Evolutionary conservation across 441 rosid species (phyloP), one percentile per base, ranked within the genome.

Genomic region (Populus hybrid): DNA sequence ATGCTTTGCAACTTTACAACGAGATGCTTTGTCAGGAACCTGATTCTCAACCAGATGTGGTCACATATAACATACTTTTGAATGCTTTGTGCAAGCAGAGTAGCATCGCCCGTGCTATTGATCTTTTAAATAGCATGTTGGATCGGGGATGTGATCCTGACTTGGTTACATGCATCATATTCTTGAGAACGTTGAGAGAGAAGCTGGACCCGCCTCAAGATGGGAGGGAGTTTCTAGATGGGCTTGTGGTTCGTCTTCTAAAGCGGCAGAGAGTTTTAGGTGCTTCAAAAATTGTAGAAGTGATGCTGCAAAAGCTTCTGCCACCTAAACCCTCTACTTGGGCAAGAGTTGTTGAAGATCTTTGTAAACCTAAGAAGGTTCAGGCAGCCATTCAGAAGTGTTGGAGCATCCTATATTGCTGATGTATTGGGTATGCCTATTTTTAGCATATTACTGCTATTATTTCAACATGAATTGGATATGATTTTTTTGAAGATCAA

Each of bases 11-110:
- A 81, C 93, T 90, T 76, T 94, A 87, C 75, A 86, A 94, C 81
- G 94, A 94, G 90, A 96, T 96, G 98, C 86, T 94, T 79, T 96
- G 89, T 79, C 87, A 78, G 81, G 96, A 82, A 70, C 85, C 92
- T 14, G 80, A 80, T 68, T 87, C 91, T 81, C 93, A 91, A 66
- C 98, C 99, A 20, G 99, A 96, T 85, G 90, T 92, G 50, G 80
- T 96, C 75, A 92, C 95, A 36, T 96, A 96, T 76, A 93, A 93
- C 87, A 90, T 93, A 85, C 92, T 96, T 79, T 79, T 92, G 18
- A 82, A 86, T 76, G 94, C 95, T 69, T 92, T 96, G 75, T 92
- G 93, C 82, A 88, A 79, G 83, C 89, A 85, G 65, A 84, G 82
- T 68, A 82, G 82, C 82, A 84, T 90, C 67, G 87, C 93, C 32